Evolutionary conservation across 1,284 basidiomycete species (phyloP).

Genomic region (Ceratobasidium sp.): DNA sequence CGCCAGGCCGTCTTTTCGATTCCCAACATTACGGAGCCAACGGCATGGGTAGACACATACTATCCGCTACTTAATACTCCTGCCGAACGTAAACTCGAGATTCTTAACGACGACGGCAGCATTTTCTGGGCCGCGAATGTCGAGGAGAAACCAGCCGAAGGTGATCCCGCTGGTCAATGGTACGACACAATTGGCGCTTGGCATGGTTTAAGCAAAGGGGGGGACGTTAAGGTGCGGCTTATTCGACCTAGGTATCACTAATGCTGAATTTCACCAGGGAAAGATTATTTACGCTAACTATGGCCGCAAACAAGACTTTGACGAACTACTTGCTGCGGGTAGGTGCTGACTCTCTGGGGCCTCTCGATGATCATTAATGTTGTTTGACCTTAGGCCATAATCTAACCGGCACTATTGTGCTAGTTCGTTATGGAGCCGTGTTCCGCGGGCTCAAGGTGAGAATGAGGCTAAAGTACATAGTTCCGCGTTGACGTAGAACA

Average conservation of each 20-base stretch:
- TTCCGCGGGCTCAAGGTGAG: slow-evolving; percentile 85
- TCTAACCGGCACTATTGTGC: slow-evolving; percentile 80
- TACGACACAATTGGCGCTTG: slow-evolving; percentile 64
- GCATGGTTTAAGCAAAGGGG: slow-evolving; percentile 72
- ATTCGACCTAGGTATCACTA: neutral
- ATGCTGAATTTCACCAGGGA: slow-evolving; percentile 50
- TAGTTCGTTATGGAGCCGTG: slow-evolving; percentile 79
- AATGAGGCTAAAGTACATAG: slow-evolving; percentile 3
- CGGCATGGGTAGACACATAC: slow-evolving; percentile 82
- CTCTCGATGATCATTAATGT: neutral
- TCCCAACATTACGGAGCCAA: slow-evolving; percentile 55
- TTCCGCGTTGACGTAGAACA: slow-evolving; percentile 46
- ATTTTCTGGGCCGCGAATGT: slow-evolving; percentile 73
- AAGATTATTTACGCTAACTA: slow-evolving; percentile 83
- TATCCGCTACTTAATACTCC: slow-evolving; percentile 84
- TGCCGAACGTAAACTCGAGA: slow-evolving; percentile 64
- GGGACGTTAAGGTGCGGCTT: slow-evolving; percentile 55
- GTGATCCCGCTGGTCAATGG: slow-evolving; percentile 68
- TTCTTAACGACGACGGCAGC: slow-evolving; percentile 62
- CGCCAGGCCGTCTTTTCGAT: slow-evolving; percentile 66
- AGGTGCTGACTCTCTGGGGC: slow-evolving; percentile 10
- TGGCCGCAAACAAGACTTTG: slow-evolving; percentile 80
- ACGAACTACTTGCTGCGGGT: slow-evolving; percentile 59
- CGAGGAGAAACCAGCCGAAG: slow-evolving; percentile 68
- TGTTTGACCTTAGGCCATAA: slow-evolving; percentile 63